phyloP scores from a whole-genome alignment of 1,284 basidiomycete genomes.

The Trichosporon coremiiforme region DNA sequence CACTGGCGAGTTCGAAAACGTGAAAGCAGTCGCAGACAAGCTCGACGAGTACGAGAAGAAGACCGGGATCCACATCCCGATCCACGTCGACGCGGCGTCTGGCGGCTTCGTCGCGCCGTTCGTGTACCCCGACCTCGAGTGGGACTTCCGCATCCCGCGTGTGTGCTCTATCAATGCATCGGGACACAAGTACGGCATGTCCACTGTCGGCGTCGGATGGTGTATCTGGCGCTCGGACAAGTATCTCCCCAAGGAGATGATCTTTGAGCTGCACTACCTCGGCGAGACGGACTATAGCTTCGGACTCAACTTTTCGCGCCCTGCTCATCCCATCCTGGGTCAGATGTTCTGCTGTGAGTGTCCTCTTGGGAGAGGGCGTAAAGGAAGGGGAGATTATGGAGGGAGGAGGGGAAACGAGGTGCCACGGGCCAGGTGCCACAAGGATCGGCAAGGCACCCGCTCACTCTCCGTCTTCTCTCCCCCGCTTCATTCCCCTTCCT shows the following conservation, averaged over 20 bases:
- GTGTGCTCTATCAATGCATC: conserved; percentile 70
- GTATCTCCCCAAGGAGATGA: conserved; percentile 79
- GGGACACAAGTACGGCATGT: conserved; percentile 85
- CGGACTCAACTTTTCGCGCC: conserved; percentile 92
- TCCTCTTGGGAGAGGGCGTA: no score
- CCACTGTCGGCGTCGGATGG: conserved; percentile 65
- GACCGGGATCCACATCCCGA: conserved; percentile 77
- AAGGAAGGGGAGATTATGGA: not conserved
- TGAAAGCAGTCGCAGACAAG: conserved; percentile 79
- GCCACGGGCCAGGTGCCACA: not conserved
- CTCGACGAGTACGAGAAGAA: conserved; percentile 82
- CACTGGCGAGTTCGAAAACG: conserved; percentile 90
- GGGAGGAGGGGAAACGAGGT: not conserved
- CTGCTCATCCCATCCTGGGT: conserved; percentile 74
- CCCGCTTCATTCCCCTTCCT: not conserved
- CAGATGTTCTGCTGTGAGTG: conserved; percentile 79
- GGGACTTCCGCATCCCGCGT: conserved; percentile 85
- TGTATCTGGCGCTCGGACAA: conserved; percentile 77
- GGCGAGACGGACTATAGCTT: conserved; percentile 68
- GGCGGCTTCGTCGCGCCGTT: conserved; percentile 75
- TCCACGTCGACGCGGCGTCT: conserved; percentile 67
- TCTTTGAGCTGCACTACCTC: conserved; percentile 87
- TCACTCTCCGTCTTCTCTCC: not conserved
- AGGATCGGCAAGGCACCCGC: not conserved
- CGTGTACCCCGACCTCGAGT: conserved; percentile 66